Percentiles rank a stretch among this genome's conserved stretches.
Conservation (phyloP, 345 rosid species). For the Eucalyptus camaldulensis region DNA sequence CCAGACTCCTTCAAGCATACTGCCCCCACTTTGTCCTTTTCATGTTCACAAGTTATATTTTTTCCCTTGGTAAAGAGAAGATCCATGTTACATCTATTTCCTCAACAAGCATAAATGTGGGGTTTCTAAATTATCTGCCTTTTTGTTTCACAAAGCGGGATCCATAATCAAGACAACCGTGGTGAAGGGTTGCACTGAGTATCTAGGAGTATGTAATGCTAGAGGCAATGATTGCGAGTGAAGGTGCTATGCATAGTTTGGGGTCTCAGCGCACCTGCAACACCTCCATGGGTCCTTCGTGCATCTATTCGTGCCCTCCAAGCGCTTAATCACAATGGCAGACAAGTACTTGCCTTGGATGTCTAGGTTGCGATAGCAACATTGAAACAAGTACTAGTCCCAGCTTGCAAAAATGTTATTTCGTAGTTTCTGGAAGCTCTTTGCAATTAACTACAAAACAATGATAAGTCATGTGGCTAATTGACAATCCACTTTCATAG, state of each 20-base stretch:
- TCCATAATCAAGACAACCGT: neutral
- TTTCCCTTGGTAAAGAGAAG: neutral
- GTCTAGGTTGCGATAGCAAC: neutral
- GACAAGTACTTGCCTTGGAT: neutral
- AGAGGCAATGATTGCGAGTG: neutral
- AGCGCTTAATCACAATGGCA: neutral
- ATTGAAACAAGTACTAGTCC: neutral
- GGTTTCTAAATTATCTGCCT: neutral
- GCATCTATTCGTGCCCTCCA: neutral
- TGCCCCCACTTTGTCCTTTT: neutral
- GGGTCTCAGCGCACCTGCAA: neutral
- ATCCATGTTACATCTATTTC: neutral
- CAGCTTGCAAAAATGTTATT: neutral
- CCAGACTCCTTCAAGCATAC: neutral
- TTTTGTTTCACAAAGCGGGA: neutral
- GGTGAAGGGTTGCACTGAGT: neutral
- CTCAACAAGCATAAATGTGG: neutral
- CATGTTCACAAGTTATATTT: neutral
- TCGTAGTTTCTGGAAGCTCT: neutral
- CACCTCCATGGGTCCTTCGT: neutral
- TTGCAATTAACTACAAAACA: neutral
- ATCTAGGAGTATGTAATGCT: neutral
- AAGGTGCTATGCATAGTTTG: neutral
- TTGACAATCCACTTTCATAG: too few relatives aligned
- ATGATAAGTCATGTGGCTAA: neutral